Conservation (phyloP, 2,329 filamentous ascomycete species). For the Phaeosphaeriaceae sp. region DNA sequence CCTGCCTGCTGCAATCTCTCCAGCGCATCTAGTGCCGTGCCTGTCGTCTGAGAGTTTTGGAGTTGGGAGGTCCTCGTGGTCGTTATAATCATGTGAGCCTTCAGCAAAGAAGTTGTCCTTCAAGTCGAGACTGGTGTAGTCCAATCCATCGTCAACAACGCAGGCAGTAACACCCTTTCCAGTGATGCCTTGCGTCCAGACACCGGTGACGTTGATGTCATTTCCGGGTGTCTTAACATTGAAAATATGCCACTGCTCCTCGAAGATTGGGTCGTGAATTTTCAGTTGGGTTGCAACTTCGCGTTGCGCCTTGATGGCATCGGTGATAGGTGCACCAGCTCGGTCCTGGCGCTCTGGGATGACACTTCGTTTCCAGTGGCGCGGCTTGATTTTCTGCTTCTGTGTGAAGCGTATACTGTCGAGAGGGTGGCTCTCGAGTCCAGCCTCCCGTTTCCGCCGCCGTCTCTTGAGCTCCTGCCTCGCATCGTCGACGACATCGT, state of each 20-base stretch:
- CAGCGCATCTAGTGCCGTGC: slow-evolving; percentile 93
- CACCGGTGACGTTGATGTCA: slow-evolving; percentile 93
- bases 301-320: slow-evolving; percentile 56
- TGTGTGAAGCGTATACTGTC: slow-evolving; percentile 79
- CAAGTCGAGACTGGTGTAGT: slow-evolving; percentile 93
- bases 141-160: slow-evolving; percentile 93
- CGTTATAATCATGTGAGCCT: slow-evolving; percentile 97
- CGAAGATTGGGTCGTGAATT: slow-evolving; percentile 89
- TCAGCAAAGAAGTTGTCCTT: slow-evolving; percentile 92
- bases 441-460: slow-evolving; percentile 65
- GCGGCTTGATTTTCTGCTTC: slow-evolving; percentile 72
- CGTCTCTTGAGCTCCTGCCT: slow-evolving; percentile 61
- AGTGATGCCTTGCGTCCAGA: slow-evolving; percentile 91
- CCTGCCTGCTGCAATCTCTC: slow-evolving; percentile 88
- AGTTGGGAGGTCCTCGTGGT: slow-evolving; percentile 76
- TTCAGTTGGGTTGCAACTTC: slow-evolving; percentile 62
- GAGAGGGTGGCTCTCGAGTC: slow-evolving; percentile 62
- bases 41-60: slow-evolving; percentile 84
- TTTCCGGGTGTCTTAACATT: slow-evolving; percentile 82
- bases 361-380: slow-evolving; percentile 64
- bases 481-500: slow-evolving; percentile 60
- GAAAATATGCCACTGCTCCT: slow-evolving; percentile 93
- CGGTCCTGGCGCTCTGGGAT: slow-evolving; percentile 36
- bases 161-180: slow-evolving; percentile 88
- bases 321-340: slow-evolving; percentile 36